Evolutionary conservation across 2,329 filamentous ascomycete species (phyloP), one percentile per base, ranked within the genome.

Genomic region (Ophiostoma sp.): DNA sequence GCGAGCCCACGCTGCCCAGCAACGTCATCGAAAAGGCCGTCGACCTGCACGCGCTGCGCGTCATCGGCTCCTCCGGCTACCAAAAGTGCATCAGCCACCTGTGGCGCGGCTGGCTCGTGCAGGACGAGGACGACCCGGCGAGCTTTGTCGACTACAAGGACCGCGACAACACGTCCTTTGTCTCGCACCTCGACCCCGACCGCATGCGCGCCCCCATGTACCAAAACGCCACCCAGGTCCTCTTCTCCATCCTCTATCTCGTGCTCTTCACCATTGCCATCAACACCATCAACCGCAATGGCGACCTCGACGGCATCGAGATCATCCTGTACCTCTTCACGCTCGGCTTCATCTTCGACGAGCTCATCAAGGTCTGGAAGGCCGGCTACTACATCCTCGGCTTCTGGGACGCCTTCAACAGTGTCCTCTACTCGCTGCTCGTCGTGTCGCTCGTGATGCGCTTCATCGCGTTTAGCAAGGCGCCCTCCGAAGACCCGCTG

Each of bases 321-420:
- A 85, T 89, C 0, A 79, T 95, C 16, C 83, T 99, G 11, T 99
- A 99, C 75, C 76, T 94, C 71, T 97, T 99, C 81, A 98, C 95
- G 0, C 77, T 94, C 4, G 93, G 92, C 36, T 99, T 96, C 77
- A 85, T 97, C 44, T 93, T 88, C 74, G 94, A 99, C 76, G 95
- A 98, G 76, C 73, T 89, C 0, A 81, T 88, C 75, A 99, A 99
- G 78, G 86, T 97, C 73, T 97, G 92, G 86, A 99, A 99, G 77
- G 91, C 97, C 14, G 95, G 95, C 9, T 86, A 90, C 71, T 90
- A 90, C 74, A 98, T 98, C 75, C 83, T 99, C 68, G 89, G 92
- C 27, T 99, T 99, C 77, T 98, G 95, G 95, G 97, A 97, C 75
- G 91, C 91, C 38, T 97, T 99, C 82, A 99, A 99, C 78, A 85